Evolutionary conservation across 108 stramenopile species (phyloP).

Genomic region (Chaetoceros muelleri): DNA sequence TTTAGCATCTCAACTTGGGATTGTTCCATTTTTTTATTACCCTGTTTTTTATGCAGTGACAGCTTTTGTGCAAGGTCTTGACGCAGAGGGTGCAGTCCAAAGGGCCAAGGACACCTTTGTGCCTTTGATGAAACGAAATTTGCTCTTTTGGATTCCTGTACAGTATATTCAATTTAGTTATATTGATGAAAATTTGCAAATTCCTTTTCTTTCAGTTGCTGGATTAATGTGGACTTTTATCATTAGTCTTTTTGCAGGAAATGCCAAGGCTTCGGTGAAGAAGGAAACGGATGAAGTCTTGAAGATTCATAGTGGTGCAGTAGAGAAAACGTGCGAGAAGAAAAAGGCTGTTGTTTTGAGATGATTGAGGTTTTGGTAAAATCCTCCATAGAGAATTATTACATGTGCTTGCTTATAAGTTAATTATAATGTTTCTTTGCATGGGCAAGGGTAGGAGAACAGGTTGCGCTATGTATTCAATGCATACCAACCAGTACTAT

Average conservation of each 20-base stretch:
- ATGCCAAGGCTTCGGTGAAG: slow-evolving; percentile 30
- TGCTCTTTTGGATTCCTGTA: slow-evolving; percentile 67
- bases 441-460: too few species aligned
- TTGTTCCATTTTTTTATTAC: slow-evolving; percentile 65
- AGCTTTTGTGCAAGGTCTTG: slow-evolving; percentile 38
- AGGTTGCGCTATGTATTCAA: too few species aligned
- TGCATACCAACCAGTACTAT: too few species aligned
- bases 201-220: slow-evolving; percentile 47
- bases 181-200: slow-evolving; percentile 51
- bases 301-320: too few species aligned
- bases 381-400: too few species aligned
- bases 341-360: too few species aligned
- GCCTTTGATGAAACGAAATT: slow-evolving; percentile 59
- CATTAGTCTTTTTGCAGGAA: slow-evolving; percentile 40
- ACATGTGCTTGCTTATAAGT: too few species aligned
- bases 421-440: too few species aligned
- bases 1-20: slow-evolving; percentile 50
- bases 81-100: slow-evolving; percentile 18
- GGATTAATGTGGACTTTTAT: slow-evolving; percentile 62
- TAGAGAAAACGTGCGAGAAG: too few species aligned
- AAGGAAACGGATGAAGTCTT: too few species aligned
- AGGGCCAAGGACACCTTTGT: slow-evolving; percentile 51
- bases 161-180: slow-evolving; percentile 62
- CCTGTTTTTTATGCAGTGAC: slow-evolving; percentile 55
- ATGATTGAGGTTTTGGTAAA: too few species aligned